Evolutionary conservation across 2,329 filamentous ascomycete species (phyloP), one percentile per base, ranked within the genome.

Genomic region (Fusarium abutilonis): DNA sequence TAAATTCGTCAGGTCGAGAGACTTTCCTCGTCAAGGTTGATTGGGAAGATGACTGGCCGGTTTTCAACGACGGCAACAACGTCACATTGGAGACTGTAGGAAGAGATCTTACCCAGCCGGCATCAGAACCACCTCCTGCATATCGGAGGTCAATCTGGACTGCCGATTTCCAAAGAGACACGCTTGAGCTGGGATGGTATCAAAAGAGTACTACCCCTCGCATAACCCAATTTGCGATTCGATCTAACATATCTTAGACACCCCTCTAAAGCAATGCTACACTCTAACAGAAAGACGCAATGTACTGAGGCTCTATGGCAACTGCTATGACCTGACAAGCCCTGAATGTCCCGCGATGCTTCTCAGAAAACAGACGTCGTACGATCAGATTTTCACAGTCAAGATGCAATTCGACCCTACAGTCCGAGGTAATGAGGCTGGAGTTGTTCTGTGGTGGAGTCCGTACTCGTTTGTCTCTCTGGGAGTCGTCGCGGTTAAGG

Each of bases 371-470:
- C 84, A 87, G 66, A 77, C 74, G 0, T 75, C 78, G 0, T 79
- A 76, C 9, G 67, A 64, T 15, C 79, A 80, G 39, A 72, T 60
- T 0, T 85, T 82, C 68, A 70, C 75, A 21, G 78, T 77, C 0
- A 75, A 70, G 3, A 67, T 86, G 11, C 73, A 77, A 0, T 87
- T 86, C 56, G 64, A 72, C 0, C 82, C 83, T 0, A 73, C 69
- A 0, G 74, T 74, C 4, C 39, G 68, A 4, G 73, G 77, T 2
- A 79, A 79, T 3, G 84, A 86, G 72, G 83, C 84, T 1, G 84
- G 84, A 0, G 73, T 80, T 0, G 80, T 81, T 0, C 67, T 86
- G 0, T 86, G 81, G 78, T 84, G 82, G 80, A 84, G 79, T 41
- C 79, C 83, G 9, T 76, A 73, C 50, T 77, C 76, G 0, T 75